Conservation (phyloP, 2,329 filamentous ascomycete species). For the Cryphonectria naterciae region DNA sequence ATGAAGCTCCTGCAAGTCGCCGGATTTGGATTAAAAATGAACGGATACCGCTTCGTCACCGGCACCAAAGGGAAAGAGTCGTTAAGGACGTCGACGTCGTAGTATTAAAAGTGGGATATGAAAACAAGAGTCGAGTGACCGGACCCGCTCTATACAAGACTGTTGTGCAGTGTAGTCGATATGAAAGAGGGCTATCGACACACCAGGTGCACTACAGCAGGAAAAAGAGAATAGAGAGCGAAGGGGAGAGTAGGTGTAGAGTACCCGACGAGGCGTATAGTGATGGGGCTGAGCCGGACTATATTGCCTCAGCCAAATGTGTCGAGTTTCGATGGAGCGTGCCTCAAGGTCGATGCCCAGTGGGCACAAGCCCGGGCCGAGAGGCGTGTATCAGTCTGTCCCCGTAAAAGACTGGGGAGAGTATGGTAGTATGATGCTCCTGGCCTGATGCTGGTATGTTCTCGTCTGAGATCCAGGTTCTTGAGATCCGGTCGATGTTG, state of each 20-base stretch:
- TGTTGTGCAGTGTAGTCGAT: conserved; percentile 43
- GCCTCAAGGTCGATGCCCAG: conserved; percentile 40
- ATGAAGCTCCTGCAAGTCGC: conserved; percentile 16
- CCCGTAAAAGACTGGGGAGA: conserved; percentile 41
- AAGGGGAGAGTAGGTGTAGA: conserved; percentile 36
- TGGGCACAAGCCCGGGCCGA: conserved; percentile 43
- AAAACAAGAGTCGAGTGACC: conserved; percentile 51
- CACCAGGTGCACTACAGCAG: conserved; percentile 50
- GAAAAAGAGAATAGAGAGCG: conserved; percentile 35
- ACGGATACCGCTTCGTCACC: conserved; percentile 28
- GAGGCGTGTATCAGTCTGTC: conserved; percentile 46
- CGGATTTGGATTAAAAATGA: conserved; percentile 22
- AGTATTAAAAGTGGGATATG: conserved; percentile 30
- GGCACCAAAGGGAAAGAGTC: conserved; percentile 23
- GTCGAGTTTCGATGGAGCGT: conserved; percentile 26
- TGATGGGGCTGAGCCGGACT: conserved; percentile 35
- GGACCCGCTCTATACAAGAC: conserved; percentile 52
- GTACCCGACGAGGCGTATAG: conserved; percentile 29
- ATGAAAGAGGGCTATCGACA: conserved; percentile 59
- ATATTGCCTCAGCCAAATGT: conserved; percentile 35
- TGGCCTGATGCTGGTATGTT: conserved; percentile 43
- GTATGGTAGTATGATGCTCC: conserved; percentile 44
- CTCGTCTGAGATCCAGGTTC: conserved; percentile 54
- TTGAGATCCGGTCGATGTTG: conserved; percentile 55
- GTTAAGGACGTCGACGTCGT: conserved; percentile 25